These are phyloP conservation scores for Hypholoma sublateritium DNA, from an alignment of 768 basidiomycete genomes.

Conservation along the genomic window DNA sequence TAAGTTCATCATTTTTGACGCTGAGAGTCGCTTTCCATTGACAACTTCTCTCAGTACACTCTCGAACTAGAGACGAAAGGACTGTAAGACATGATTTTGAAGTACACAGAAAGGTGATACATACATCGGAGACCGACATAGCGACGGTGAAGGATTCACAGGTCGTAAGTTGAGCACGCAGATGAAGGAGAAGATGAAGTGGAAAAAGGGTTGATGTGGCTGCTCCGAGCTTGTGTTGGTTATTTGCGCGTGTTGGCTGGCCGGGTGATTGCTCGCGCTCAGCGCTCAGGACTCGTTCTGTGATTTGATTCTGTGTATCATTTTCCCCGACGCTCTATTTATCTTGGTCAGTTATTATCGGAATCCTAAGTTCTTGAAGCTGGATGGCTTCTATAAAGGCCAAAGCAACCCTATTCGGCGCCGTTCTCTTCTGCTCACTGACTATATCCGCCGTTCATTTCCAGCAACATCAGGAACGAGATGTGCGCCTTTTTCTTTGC, in stretches of 20 bases:
- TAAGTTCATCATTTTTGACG: constrained; percentile 78
- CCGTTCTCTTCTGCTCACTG: constrained; percentile 60
- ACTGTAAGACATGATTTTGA: constrained; percentile 6
- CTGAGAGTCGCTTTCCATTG: constrained; percentile 79
- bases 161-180: background rate
- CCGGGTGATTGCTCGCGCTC: constrained; percentile 6
- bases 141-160: background rate
- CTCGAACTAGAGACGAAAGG: constrained; percentile 63
- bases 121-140: constrained; percentile 46
- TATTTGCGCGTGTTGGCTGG: constrained; percentile 43
- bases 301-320: constrained; percentile 22
- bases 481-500: constrained; percentile 44
- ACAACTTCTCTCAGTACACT: constrained; percentile 79
- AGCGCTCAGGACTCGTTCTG: too few relatives aligned
- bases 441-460: constrained; percentile 91
- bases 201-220: background rate
- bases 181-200: background rate
- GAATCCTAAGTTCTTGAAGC: background rate
- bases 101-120: constrained; percentile 13
- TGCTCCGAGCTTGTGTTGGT: constrained; percentile 8
- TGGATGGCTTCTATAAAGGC: constrained; percentile 64
- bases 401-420: constrained; percentile 69
- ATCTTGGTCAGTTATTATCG: background rate
- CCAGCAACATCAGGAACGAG: constrained; percentile 79
- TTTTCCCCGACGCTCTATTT: background rate